Evolutionary conservation across 2,329 filamentous ascomycete genomes (phyloP), one percentile per base, ranked within the genome.

Genomic region (Phoma sp.): DNA sequence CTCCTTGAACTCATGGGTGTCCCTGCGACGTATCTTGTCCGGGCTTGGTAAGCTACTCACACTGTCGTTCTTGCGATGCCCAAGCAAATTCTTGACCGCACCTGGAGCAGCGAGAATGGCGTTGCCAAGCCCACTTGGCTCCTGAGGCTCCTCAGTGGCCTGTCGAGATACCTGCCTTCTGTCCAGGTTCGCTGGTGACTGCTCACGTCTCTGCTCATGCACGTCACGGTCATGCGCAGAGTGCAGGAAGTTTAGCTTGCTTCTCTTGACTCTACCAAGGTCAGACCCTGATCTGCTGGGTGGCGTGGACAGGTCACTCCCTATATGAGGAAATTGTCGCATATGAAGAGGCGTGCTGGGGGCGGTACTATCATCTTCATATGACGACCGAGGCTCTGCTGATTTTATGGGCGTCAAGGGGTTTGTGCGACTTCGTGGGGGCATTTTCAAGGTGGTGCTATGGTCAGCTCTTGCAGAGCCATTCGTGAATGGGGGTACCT

Each of bases 1-100:
- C 35, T 80, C 77, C 56, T 74, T 77, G 4, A 45, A 48, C 14
- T 64, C 76, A 80, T 78, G 40, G 78, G 77, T 59, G 2, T 76
- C 71, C 42, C 62, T 72, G 37, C 67, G 57, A 49, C 57, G 55
- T 35, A 60, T 49, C 27, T 66, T 67, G 14, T 71, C 67, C 6
- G 66, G 68, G 22, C 69, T 70, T 8, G 59, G 55, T 22, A 75
- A 55, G 47, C 70, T 75, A 39, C 61, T 70, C 24, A 73, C 61
- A 55, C 74, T 76, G 11, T 80, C 67, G 37, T 71, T 74, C 42
- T 71, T 75, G 44, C 70, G 71, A 39, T 74, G 72, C 6, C 62
- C 51, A 4, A 75, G 61, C 2, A 74, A 58, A 27, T 61, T 63
- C 55, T 70, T 75, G 3, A 73, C 69, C 18, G 70, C 69, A 46